Percentiles rank a stretch among this genome's conserved stretches.
Evolutionary conservation across 108 stramenopile species (phyloP).

Genomic region (Cyclotella cryptica): DNA sequence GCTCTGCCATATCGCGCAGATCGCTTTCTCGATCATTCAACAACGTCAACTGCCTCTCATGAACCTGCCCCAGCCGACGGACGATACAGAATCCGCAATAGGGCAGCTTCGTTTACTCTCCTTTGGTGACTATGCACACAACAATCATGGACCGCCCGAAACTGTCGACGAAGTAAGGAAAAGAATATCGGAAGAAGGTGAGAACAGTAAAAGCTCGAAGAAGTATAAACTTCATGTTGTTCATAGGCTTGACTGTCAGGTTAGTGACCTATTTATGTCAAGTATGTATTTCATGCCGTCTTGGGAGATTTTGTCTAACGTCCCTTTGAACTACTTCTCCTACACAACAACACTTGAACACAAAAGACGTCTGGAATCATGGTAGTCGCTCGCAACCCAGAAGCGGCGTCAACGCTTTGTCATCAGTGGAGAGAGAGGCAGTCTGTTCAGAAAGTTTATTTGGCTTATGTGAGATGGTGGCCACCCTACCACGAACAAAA

Average conservation of each 20-base stretch:
- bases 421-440: constrained; percentile 69
- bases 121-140: constrained; percentile 41
- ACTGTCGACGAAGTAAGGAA: constrained; percentile 18
- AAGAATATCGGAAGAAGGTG: neutral
- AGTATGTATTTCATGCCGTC: neutral
- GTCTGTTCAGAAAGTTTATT: constrained; percentile 61
- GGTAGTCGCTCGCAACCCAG: constrained; percentile 68
- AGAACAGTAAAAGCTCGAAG: neutral
- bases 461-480: constrained; percentile 64
- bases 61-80: constrained; percentile 63
- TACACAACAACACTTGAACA: neutral
- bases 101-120: constrained; percentile 68
- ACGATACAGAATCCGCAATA: constrained; percentile 67
- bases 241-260: constrained; percentile 81
- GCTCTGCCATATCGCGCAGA: constrained; percentile 24
- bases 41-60: constrained; percentile 47
- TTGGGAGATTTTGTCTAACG: neutral
- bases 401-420: constrained; percentile 62
- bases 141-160: constrained; percentile 12
- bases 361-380: constrained; percentile 72
- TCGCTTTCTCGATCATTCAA: constrained; percentile 47
- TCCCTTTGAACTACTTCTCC: too few relatives aligned
- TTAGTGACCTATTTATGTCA: constrained; percentile 9
- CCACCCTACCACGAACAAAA: constrained; percentile 55
- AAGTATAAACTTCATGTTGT: constrained; percentile 56